Evolutionary conservation across 305 asterid species (phyloP).

Genomic region (Fraxinus baroniana): DNA sequence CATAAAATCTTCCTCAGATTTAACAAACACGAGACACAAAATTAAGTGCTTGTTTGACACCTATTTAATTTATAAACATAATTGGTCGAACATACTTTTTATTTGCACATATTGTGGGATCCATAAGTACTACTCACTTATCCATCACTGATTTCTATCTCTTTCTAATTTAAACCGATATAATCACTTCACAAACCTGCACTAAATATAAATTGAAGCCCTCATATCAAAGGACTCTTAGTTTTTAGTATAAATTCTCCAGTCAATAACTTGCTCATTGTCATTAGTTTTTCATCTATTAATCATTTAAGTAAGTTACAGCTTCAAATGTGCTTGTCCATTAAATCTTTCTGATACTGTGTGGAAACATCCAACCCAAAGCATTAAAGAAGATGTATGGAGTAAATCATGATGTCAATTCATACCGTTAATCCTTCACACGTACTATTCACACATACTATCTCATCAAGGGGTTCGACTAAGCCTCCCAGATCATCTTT

Average conservation of each 20-base stretch:
- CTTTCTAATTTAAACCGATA: too few species aligned
- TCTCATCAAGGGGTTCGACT: slow-evolving; percentile 63
- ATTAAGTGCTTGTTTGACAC: background rate
- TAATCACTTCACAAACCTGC: too few species aligned
- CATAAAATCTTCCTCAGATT: background rate
- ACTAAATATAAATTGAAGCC: background rate
- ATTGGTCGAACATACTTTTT: background rate
- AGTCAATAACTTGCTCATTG: background rate
- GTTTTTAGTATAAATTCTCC: background rate
- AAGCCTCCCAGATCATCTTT: slow-evolving; percentile 62
- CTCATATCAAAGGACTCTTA: background rate
- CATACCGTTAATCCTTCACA: slow-evolving; percentile 76
- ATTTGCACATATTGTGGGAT: background rate
- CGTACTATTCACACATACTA: slow-evolving; percentile 42
- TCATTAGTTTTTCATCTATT: background rate
- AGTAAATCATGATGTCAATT: background rate
- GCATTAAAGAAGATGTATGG: background rate
- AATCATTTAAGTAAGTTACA: background rate
- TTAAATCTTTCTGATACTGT: background rate
- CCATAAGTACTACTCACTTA: background rate
- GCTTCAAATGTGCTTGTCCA: background rate
- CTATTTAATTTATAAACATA: too few species aligned
- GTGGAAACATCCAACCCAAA: background rate
- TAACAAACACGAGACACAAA: background rate
- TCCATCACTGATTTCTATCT: too few species aligned